Conservation (phyloP, 2,329 filamentous ascomycete genomes). For the Magnaporthales sp. region DNA sequence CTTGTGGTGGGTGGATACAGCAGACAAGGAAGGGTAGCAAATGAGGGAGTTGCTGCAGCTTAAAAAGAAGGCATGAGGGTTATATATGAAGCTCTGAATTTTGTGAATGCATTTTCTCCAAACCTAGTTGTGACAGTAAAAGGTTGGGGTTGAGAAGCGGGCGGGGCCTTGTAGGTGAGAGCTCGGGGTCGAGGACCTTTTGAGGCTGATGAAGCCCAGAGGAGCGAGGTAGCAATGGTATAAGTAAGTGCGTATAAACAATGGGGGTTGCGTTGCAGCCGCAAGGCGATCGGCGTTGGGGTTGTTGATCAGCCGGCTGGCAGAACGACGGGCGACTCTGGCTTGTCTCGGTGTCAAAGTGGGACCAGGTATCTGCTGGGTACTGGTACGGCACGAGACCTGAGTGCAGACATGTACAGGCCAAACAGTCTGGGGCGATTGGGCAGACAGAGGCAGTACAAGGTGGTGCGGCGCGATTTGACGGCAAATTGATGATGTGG, state of each 20-base stretch:
- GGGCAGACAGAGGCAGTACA: conserved; percentile 27
- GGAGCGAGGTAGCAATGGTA: background rate
- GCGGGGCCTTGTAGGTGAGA: conserved; percentile 3
- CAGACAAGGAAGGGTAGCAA: background rate
- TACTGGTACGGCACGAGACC: conserved; percentile 21
- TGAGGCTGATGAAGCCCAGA: background rate
- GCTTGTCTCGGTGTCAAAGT: conserved; percentile 8
- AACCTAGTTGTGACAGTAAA: conserved; percentile 6
- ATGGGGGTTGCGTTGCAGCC: conserved; percentile 10
- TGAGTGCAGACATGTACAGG: conserved; percentile 20
- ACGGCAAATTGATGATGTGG: conserved; percentile 35
- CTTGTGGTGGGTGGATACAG: background rate
- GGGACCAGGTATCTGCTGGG: conserved; percentile 16
- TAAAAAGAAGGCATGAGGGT: conserved; percentile 10
- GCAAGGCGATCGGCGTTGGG: conserved; percentile 11
- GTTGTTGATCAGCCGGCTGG: conserved; percentile 1
- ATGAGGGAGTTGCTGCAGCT: background rate
- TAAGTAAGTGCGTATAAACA: conserved; percentile 2
- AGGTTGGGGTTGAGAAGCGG: conserved; percentile 11
- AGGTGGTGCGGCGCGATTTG: conserved; percentile 21
- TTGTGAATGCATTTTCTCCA: conserved; percentile 18
- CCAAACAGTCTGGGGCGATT: conserved; percentile 19
- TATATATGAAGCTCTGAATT: conserved; percentile 15
- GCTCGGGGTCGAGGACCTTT: background rate
- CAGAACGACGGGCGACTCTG: background rate